Evolutionary conservation across 2,329 filamentous ascomycete species (phyloP).

Genomic region (Juglanconis juglandina): DNA sequence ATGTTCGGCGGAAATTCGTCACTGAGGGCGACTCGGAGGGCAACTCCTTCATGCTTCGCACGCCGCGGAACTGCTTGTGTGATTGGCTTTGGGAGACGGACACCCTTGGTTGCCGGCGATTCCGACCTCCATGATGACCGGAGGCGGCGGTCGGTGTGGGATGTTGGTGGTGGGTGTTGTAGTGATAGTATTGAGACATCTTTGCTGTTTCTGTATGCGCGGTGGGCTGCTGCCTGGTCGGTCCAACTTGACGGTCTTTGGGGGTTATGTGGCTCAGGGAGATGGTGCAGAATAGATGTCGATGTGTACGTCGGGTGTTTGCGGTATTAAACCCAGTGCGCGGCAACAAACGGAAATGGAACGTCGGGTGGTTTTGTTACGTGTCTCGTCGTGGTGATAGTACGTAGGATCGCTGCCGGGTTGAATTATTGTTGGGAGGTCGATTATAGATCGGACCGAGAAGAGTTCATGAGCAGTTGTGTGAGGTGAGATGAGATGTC

Average conservation of each 20-base stretch:
- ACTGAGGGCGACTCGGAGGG: constrained; percentile 69
- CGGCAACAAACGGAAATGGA: background rate
- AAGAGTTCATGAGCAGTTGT: background rate
- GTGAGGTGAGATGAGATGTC: background rate
- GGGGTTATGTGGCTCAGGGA: constrained; percentile 1
- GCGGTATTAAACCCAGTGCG: constrained; percentile 8
- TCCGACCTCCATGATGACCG: constrained; percentile 75
- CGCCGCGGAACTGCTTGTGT: constrained; percentile 81
- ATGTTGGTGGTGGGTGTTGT: constrained; percentile 57
- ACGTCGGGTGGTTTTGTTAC: background rate
- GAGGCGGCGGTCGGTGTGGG: constrained; percentile 52
- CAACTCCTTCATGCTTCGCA: constrained; percentile 82
- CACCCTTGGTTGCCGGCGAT: constrained; percentile 77
- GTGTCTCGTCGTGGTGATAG: background rate
- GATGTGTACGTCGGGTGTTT: constrained; percentile 6
- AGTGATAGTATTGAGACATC: constrained; percentile 67
- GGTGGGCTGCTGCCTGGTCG: background rate
- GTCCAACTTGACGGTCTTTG: background rate
- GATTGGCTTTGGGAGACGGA: constrained; percentile 71
- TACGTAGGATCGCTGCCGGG: no score
- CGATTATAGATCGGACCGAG: background rate
- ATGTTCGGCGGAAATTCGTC: constrained; percentile 76
- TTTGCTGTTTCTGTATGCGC: background rate
- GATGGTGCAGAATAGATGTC: background rate
- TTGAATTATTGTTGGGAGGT: background rate